Percentiles rank a stretch among this genome's conserved stretches.
phyloP scores from a whole-genome alignment of 164 flowering plant genomes.

The Chimonanthus salicifolius region DNA sequence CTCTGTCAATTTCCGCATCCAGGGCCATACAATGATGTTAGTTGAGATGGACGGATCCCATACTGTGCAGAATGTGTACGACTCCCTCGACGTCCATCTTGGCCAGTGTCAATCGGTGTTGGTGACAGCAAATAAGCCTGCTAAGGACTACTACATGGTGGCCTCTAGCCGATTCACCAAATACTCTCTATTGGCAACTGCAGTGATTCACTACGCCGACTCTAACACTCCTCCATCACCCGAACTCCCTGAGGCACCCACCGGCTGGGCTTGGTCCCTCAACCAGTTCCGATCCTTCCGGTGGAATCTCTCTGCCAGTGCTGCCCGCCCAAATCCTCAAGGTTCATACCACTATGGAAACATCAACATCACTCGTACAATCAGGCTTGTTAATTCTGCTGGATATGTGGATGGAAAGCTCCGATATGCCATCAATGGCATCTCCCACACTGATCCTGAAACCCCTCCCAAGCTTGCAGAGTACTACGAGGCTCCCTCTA shows the following conservation, averaged over 20 bases:
- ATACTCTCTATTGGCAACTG: conserved; percentile 40
- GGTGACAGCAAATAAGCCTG: conserved; percentile 54
- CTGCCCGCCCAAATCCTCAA: conserved; percentile 41
- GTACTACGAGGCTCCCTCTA: conserved; percentile 24
- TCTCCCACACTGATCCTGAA: conserved; percentile 17
- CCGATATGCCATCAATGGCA: conserved; percentile 35
- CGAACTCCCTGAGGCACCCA: neutral
- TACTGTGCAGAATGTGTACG: conserved; percentile 49
- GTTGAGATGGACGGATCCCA: conserved; percentile 73
- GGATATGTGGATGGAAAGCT: conserved; percentile 26
- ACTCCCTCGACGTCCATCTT: conserved; percentile 59
- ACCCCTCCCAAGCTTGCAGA: conserved; percentile 38
- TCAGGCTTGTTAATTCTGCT: conserved; percentile 33
- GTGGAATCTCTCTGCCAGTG: conserved; percentile 40
- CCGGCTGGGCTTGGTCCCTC: conserved; percentile 3
- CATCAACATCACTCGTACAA: conserved; percentile 38
- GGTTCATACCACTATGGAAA: conserved; percentile 39
- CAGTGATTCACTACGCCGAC: conserved; percentile 46
- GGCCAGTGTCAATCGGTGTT: conserved; percentile 67
- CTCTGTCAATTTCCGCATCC: conserved; percentile 58
- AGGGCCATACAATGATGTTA: conserved; percentile 54
- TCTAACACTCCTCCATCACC: conserved; percentile 37
- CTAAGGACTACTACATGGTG: conserved; percentile 48
- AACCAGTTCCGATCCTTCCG: conserved; percentile 33
- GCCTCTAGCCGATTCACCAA: conserved; percentile 55